Percentiles rank a stretch among this genome's conserved stretches.
Evolutionary conservation across 768 basidiomycete species (phyloP).

Genomic region (Suillus cothurnatus): DNA sequence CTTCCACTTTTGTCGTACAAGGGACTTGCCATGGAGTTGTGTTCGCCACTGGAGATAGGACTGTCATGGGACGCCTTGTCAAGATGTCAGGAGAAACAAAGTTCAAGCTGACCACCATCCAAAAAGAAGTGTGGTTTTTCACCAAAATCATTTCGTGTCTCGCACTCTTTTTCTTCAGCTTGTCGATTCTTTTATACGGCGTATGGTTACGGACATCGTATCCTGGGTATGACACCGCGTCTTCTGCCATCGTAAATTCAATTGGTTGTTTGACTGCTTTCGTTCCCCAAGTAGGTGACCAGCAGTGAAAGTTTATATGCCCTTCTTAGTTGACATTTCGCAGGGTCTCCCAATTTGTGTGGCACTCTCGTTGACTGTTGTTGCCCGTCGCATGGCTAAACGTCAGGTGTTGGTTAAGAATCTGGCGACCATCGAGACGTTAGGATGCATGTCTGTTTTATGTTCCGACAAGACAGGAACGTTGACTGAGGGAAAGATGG

Average conservation of each 20-base stretch:
- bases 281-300: conserved; percentile 44
- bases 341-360: conserved; percentile 58
- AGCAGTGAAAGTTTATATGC: conserved; percentile 54
- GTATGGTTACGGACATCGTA: conserved; percentile 34
- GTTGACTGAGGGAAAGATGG: conserved; percentile 50
- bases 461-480: conserved; percentile 64
- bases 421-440: conserved; percentile 65
- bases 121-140: conserved; percentile 37
- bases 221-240: conserved; percentile 43
- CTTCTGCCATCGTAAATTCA: conserved; percentile 33
- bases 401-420: conserved; percentile 57
- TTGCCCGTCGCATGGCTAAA: conserved; percentile 49
- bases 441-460: conserved; percentile 60
- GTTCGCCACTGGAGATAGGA: conserved; percentile 50
- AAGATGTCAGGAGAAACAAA: conserved; percentile 45
- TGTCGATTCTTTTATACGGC: conserved; percentile 39
- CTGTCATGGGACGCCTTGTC: conserved; percentile 47
- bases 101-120: conserved; percentile 29
- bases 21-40: conserved; percentile 52
- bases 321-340: conserved; percentile 46
- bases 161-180: conserved; percentile 45
- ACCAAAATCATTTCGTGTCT: conserved; percentile 55
- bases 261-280: conserved; percentile 43
- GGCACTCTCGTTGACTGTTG: conserved; percentile 50
- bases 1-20: conserved; percentile 38